Percentiles rank a stretch among this genome's conserved stretches.
Evolutionary conservation across 164 flowering plant species (phyloP).

Genomic region (Nymphaea colorata): DNA sequence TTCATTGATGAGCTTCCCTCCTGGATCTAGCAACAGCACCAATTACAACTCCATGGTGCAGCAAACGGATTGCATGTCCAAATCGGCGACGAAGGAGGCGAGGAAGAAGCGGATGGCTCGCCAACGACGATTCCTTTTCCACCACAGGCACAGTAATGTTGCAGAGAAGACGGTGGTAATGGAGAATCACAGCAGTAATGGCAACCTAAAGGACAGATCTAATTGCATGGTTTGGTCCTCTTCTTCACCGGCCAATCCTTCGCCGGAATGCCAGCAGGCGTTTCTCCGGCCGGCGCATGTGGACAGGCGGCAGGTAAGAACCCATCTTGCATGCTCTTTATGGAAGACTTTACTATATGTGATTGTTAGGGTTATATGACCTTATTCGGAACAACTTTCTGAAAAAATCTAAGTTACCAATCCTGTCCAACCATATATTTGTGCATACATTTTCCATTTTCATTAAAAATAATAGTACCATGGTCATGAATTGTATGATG

Average conservation of each 20-base stretch:
- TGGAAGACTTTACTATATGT: conserved; percentile 14
- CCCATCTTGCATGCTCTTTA: neutral
- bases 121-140: conserved; percentile 40
- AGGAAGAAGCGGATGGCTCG: conserved; percentile 85
- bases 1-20: conserved; percentile 23
- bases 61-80: neutral
- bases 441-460: no score
- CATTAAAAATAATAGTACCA: no score
- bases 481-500: no score
- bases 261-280: conserved; percentile 7
- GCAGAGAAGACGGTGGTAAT: conserved; percentile 15
- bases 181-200: conserved; percentile 9
- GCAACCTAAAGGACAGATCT: conserved; percentile 11
- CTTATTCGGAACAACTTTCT: no score
- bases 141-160: conserved; percentile 23
- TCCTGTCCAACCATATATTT: no score
- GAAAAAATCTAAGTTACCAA: no score
- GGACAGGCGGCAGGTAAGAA: conserved; percentile 38
- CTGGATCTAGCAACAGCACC: conserved; percentile 24
- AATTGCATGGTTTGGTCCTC: conserved; percentile 43
- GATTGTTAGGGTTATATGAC: no score
- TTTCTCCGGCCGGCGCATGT: conserved; percentile 19
- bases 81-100: conserved; percentile 59
- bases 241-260: conserved; percentile 1
- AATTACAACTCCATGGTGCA: neutral